phyloP scores from a whole-genome alignment of 2,329 filamentous ascomycete species.

The Sclerotinia borealis region DNA sequence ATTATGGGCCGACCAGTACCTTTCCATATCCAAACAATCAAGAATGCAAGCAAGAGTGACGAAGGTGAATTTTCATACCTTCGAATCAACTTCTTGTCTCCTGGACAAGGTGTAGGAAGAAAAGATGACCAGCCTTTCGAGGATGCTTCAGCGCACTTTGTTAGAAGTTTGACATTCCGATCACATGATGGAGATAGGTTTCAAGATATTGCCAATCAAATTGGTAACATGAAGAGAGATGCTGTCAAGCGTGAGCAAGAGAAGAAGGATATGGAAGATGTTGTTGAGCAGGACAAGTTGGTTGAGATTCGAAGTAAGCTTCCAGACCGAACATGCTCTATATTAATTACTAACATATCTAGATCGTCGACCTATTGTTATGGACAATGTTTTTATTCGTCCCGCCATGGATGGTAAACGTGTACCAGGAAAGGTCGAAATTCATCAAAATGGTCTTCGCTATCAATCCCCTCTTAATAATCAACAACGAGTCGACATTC shows the following conservation, averaged over 20 bases:
- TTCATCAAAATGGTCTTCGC: slow-evolving; percentile 97
- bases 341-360: slow-evolving; percentile 27
- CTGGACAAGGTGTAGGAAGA: slow-evolving; percentile 91
- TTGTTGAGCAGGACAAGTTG: slow-evolving; percentile 97
- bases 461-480: slow-evolving; percentile 78
- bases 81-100: slow-evolving; percentile 94
- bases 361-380: slow-evolving; percentile 83
- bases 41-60: slow-evolving; percentile 96
- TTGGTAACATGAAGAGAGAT: slow-evolving; percentile 93
- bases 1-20: slow-evolving; percentile 97
- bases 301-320: slow-evolving; percentile 82
- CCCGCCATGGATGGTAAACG: slow-evolving; percentile 96
- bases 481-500: slow-evolving; percentile 80
- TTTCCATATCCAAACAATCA: slow-evolving; percentile 97
- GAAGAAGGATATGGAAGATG: slow-evolving; percentile 99
- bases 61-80: slow-evolving; percentile 92
- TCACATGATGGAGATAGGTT: slow-evolving; percentile 86
- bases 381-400: slow-evolving; percentile 93
- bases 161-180: slow-evolving; percentile 89
- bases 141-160: slow-evolving; percentile 90
- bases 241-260: slow-evolving; percentile 89
- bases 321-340: slow-evolving; percentile 31
- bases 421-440: slow-evolving; percentile 91
- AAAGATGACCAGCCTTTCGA: slow-evolving; percentile 98
- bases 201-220: slow-evolving; percentile 84